Evolutionary conservation across 768 basidiomycete species (phyloP).

Genomic region (Collybia sp.): DNA sequence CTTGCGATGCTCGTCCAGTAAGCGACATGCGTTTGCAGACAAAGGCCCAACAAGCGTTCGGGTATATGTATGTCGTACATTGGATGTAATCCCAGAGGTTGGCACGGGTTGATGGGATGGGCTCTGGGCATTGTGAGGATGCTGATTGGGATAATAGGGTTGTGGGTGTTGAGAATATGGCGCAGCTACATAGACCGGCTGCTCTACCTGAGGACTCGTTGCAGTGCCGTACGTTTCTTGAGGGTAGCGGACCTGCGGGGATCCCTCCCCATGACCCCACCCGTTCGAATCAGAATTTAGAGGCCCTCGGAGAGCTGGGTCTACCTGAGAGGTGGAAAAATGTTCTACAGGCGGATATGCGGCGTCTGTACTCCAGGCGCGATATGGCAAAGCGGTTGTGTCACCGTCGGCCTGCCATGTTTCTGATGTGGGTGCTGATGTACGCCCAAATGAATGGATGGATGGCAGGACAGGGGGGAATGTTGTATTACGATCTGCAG

Average conservation of each 20-base stretch:
- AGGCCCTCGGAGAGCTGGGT: constrained; percentile 33
- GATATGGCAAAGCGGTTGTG: constrained; percentile 36
- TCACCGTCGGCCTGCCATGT: constrained; percentile 25
- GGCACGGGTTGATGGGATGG: constrained; percentile 6
- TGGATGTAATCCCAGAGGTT: constrained; percentile 22
- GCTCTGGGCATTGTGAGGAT: constrained; percentile 9
- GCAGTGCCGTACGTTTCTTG: constrained; percentile 25
- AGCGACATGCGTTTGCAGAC: constrained; percentile 78
- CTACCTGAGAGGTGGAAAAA: constrained; percentile 25
- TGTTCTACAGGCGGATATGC: constrained; percentile 28
- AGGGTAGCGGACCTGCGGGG: constrained; percentile 13
- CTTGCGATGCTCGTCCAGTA: constrained; percentile 81
- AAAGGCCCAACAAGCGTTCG: constrained; percentile 89
- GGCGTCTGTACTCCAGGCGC: constrained; percentile 41
- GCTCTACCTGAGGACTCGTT: constrained; percentile 21
- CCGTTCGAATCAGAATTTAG: constrained; percentile 30
- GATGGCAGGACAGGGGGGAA: constrained; percentile 50
- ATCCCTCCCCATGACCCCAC: constrained; percentile 20
- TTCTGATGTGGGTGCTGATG: constrained; percentile 20
- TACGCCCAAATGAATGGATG: constrained; percentile 46
- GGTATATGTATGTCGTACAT: constrained; percentile 71
- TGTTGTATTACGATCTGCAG: constrained; percentile 39
- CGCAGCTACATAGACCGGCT: constrained; percentile 19
- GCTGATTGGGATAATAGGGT: constrained; percentile 16
- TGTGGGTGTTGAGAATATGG: constrained; percentile 20